These are phyloP conservation scores for Xanthoparmelia taractica DNA, from an alignment of 495 filamentous ascomycete species.

Conservation along the genomic window DNA sequence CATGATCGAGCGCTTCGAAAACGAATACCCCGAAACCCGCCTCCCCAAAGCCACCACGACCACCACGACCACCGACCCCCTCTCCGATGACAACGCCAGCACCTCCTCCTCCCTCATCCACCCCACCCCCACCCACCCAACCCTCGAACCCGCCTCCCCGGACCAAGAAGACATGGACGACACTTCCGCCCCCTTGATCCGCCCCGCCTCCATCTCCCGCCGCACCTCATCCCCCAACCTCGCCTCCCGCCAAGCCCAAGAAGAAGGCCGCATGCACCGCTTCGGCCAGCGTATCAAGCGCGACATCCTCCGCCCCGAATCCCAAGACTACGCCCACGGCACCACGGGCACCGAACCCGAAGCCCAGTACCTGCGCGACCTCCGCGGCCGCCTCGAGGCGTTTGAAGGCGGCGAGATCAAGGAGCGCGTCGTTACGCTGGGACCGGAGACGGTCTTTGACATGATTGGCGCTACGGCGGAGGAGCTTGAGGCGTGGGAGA, in stretches of 20 bases:
- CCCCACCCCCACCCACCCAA: slow-evolving; percentile 52
- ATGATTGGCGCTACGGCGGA: slow-evolving; percentile 50
- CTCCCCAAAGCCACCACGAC: slow-evolving; percentile 32
- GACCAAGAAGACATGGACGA: slow-evolving; percentile 32
- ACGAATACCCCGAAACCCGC: slow-evolving; percentile 88
- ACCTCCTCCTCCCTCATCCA: slow-evolving; percentile 32
- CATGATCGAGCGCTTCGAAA: slow-evolving; percentile 92
- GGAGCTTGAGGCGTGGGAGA: slow-evolving; percentile 44
- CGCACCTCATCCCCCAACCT: slow-evolving; percentile 73
- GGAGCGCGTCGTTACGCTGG: slow-evolving; percentile 46
- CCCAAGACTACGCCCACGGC: slow-evolving; percentile 35
- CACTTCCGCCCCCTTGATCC: slow-evolving; percentile 34
- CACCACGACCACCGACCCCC: slow-evolving; percentile 15
- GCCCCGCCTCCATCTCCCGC: slow-evolving; percentile 48
- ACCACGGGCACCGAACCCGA: slow-evolving; percentile 37
- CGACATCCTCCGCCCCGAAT: slow-evolving; percentile 49
- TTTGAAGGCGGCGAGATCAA: slow-evolving; percentile 53
- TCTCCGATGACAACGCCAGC: slow-evolving; percentile 34
- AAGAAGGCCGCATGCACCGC: slow-evolving; percentile 84
- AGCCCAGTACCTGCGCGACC: slow-evolving; percentile 48
- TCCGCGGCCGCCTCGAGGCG: slow-evolving; percentile 57
- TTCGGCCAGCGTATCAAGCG: slow-evolving; percentile 73
- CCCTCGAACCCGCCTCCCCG: slow-evolving; percentile 24
- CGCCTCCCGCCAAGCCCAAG: slow-evolving; percentile 67
- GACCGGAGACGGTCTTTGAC: slow-evolving; percentile 52